A percentile compares a stretch with the other conserved stretches of the same genome.
Conservation (phyloP, 441 rosid species). For the Populus hybrid region DNA sequence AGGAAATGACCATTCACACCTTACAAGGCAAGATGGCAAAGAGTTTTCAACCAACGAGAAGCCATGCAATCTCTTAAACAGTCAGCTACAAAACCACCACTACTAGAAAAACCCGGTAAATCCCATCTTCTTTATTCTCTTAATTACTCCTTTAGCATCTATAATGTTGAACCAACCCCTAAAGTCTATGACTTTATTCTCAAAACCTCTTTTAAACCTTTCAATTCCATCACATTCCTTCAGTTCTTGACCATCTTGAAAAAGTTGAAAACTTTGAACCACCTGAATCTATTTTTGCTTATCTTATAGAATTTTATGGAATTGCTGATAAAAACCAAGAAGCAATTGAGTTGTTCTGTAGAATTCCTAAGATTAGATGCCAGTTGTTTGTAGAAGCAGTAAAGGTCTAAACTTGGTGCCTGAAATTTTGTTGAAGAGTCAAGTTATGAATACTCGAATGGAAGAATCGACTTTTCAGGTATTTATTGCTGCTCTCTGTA, state of each 20-base stretch:
- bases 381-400: conserved; percentile 42
- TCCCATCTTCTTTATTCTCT: conserved; percentile 38
- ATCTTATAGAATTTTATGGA: conserved; percentile 42
- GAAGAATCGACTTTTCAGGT: conserved; percentile 54
- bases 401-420: conserved; percentile 46
- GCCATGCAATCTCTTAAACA: conserved; percentile 48
- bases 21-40: conserved; percentile 58
- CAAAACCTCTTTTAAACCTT: conserved; percentile 43
- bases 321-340: conserved; percentile 31
- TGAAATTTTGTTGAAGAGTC: conserved; percentile 47
- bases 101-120: conserved; percentile 13
- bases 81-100: conserved; percentile 16
- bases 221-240: conserved; percentile 42
- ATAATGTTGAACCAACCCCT: conserved; percentile 52
- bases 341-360: conserved; percentile 49
- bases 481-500: conserved; percentile 52
- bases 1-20: conserved; percentile 50
- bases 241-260: conserved; percentile 52
- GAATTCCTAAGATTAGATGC: conserved; percentile 68
- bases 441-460: conserved; percentile 48
- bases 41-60: conserved; percentile 38
- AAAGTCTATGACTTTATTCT: conserved; percentile 59
- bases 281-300: conserved; percentile 49
- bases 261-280: conserved; percentile 46
- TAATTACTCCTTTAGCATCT: conserved; percentile 40